Percentiles rank a stretch among this genome's conserved stretches.
Conservation (phyloP, 2,329 filamentous ascomycete species). For the Fusarium continuum region DNA sequence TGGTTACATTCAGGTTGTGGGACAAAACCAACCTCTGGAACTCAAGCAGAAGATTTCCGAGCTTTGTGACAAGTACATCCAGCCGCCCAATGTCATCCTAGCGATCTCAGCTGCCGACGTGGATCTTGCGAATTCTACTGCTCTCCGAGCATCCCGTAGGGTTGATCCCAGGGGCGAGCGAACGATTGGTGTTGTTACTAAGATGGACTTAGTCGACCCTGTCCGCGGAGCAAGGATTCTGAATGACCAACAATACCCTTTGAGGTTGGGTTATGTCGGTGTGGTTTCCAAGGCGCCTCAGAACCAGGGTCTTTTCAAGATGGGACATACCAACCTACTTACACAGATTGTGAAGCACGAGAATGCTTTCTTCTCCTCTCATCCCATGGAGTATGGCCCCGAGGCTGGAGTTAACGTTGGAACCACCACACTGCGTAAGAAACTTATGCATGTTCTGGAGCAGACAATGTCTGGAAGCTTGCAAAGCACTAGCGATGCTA, state of each 20-base stretch:
- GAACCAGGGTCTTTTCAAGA: constrained; percentile 79
- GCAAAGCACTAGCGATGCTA: constrained; percentile 88
- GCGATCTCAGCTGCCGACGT: constrained; percentile 98
- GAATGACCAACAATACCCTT: constrained; percentile 89
- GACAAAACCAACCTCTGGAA: constrained; percentile 87
- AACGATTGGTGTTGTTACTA: constrained; percentile 98
- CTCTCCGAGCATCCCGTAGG: constrained; percentile 85
- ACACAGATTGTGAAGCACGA: constrained; percentile 88
- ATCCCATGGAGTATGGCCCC: constrained; percentile 81
- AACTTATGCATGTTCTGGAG: constrained; percentile 95
- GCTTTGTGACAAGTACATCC: constrained; percentile 98
- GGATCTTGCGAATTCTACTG: constrained; percentile 95
- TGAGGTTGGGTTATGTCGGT: constrained; percentile 95
- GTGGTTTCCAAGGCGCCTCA: constrained; percentile 86
- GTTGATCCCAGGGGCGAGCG: constrained; percentile 94
- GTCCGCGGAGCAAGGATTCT: constrained; percentile 80
- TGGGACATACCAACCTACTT: constrained; percentile 81
- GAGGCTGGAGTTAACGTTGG: constrained; percentile 79
- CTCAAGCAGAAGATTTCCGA: constrained; percentile 96
- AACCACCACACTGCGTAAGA: constrained; percentile 87
- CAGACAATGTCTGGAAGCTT: constrained; percentile 96
- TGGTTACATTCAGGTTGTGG: constrained; percentile 96
- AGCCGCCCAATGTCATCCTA: constrained; percentile 93
- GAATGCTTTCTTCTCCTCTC: constrained; percentile 82
- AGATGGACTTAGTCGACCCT: constrained; percentile 97